These are phyloP conservation scores for Ustilago shanxiensis DNA, from an alignment of 1,284 basidiomycete genomes.

Conservation along the genomic window DNA sequence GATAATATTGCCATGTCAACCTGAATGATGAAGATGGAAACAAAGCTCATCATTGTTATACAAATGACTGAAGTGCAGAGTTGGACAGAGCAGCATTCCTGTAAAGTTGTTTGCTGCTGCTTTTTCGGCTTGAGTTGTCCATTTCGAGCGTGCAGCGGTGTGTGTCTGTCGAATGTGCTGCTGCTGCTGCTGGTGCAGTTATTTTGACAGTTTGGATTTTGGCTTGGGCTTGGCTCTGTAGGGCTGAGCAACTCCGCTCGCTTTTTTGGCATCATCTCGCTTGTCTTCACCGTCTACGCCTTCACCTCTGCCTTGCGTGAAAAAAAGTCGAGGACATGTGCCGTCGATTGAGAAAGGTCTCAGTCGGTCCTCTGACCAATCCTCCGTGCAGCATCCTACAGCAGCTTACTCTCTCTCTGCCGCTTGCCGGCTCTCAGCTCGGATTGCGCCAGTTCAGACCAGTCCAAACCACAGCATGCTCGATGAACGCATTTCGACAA, in stretches of 20 bases:
- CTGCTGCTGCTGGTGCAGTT: too few species aligned
- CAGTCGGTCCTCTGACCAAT: constrained; percentile 5
- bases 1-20: neutral
- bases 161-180: constrained; percentile 1
- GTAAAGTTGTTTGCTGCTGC: neutral
- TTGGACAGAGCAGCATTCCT: neutral
- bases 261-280: neutral
- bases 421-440: neutral
- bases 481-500: constrained; percentile 40
- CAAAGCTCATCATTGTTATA: too few species aligned
- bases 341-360: neutral
- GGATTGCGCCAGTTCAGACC: neutral
- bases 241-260: constrained; percentile 23
- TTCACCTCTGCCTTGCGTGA: neutral
- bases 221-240: neutral
- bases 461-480: constrained; percentile 13
- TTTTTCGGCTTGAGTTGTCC: neutral
- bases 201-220: neutral
- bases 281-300: neutral
- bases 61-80: neutral
- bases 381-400: neutral
- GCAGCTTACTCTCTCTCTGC: too few species aligned
- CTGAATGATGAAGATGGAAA: too few species aligned
- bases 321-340: neutral
- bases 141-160: constrained; percentile 1